phyloP scores from a whole-genome alignment of 306 rosid genomes.

The Carpinus viminea region DNA sequence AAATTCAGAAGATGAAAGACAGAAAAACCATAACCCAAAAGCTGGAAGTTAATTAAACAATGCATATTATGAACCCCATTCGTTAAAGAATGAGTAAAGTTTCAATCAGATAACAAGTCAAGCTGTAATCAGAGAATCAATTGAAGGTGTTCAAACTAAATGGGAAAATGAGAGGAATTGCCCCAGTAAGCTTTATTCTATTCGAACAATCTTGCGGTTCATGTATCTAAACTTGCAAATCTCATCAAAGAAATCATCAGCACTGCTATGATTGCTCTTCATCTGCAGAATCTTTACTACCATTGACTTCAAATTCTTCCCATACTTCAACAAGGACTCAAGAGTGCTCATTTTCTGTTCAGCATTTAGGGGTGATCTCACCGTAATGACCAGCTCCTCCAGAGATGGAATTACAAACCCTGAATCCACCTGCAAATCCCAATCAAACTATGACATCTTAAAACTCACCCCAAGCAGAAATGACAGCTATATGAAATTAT shows the following conservation, averaged over 20 bases:
- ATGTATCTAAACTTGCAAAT: constrained; percentile 71
- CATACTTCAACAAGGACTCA: constrained; percentile 78
- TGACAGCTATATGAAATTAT: constrained; percentile 4
- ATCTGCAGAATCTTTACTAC: constrained; percentile 85
- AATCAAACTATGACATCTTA: constrained; percentile 14
- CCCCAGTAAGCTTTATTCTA: constrained; percentile 46
- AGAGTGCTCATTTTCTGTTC: constrained; percentile 92
- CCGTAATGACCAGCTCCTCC: constrained; percentile 78
- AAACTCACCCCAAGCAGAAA: not conserved
- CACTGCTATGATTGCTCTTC: constrained; percentile 85
- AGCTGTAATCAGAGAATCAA: constrained; percentile 35
- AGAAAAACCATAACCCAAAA: constrained; percentile 13
- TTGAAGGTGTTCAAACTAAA: constrained; percentile 13
- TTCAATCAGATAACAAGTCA: constrained; percentile 32
- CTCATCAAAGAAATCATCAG: constrained; percentile 94
- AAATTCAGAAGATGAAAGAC: not conserved
- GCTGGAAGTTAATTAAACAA: not conserved
- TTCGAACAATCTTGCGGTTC: constrained; percentile 64
- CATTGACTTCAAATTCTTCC: constrained; percentile 65
- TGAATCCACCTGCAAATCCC: constrained; percentile 58
- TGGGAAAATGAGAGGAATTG: constrained; percentile 7
- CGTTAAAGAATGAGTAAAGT: not conserved
- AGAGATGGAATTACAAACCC: constrained; percentile 77
- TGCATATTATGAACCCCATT: constrained; percentile 5
- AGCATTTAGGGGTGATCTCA: constrained; percentile 90